phyloP scores from a whole-genome alignment of 164 flowering plant species.

The Chimonanthus praecox region DNA sequence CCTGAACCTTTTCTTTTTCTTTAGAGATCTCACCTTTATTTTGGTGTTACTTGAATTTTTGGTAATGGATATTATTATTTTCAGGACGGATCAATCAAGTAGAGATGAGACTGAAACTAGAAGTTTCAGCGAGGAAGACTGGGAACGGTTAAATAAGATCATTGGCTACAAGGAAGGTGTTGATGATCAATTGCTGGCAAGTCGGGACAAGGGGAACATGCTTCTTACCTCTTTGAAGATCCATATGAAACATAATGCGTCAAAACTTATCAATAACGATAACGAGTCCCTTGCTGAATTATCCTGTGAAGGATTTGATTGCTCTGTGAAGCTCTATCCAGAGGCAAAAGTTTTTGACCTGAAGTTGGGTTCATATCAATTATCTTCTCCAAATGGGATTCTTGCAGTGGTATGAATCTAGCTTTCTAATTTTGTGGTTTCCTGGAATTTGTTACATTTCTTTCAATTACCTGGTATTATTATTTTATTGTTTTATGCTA shows the following conservation, averaged over 20 bases:
- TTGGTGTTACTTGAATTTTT: slow-evolving; percentile 14
- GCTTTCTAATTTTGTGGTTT: not conserved
- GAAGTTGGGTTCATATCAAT: slow-evolving; percentile 76
- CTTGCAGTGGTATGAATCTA: slow-evolving; percentile 67
- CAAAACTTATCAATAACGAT: slow-evolving; percentile 60
- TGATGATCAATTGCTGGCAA: slow-evolving; percentile 35
- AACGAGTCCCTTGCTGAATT: slow-evolving; percentile 70
- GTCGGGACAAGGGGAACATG: slow-evolving; percentile 39
- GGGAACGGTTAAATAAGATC: slow-evolving; percentile 76
- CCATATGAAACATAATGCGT: slow-evolving; percentile 89
- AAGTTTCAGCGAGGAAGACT: slow-evolving; percentile 73
- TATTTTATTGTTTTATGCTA: not conserved
- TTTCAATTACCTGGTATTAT: not conserved
- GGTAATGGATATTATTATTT: slow-evolving; percentile 9
- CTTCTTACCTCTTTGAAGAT: slow-evolving; percentile 68
- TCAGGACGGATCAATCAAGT: slow-evolving; percentile 53
- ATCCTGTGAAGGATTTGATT: slow-evolving; percentile 79
- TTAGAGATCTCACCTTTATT: not conserved
- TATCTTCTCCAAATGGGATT: slow-evolving; percentile 85
- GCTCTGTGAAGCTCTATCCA: slow-evolving; percentile 65
- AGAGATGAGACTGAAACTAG: slow-evolving; percentile 60
- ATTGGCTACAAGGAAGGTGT: slow-evolving; percentile 88
- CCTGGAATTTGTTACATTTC: not conserved
- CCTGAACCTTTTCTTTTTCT: not conserved
- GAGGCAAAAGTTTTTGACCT: slow-evolving; percentile 80